A percentile compares a stretch with the other conserved stretches of the same genome.
phyloP scores from a whole-genome alignment of 1,284 basidiomycete genomes.

The Malassezia pachydermatis region DNA sequence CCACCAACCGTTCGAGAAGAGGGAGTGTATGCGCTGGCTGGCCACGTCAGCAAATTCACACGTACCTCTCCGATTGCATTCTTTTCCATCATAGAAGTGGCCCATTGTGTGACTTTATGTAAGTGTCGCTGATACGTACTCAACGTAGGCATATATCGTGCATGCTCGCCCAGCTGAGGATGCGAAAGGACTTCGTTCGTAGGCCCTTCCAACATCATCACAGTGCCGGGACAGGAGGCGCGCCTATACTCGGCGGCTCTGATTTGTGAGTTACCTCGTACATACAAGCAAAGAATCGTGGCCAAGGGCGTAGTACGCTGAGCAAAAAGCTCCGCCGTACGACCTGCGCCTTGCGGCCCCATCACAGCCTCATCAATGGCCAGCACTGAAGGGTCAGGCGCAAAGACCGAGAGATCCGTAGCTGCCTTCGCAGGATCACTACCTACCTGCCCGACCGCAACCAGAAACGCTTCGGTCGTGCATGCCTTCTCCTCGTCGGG shows the following conservation, averaged over 20 bases:
- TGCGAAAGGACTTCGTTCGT: not conserved
- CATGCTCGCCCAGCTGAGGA: conserved; percentile 1
- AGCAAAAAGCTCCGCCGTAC: conserved; percentile 3
- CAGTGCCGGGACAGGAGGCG: not conserved
- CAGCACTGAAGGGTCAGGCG: not conserved
- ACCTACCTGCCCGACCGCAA: not conserved
- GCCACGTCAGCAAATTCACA: too few relatives aligned
- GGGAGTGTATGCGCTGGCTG: too few relatives aligned
- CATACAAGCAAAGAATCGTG: conserved; percentile 1
- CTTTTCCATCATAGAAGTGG: too few relatives aligned
- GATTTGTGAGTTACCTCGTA: not conserved
- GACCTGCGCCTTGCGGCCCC: conserved; percentile 5
- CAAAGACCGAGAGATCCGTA: not conserved
- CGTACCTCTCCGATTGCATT: too few relatives aligned
- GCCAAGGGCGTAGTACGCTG: not conserved
- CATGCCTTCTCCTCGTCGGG: not conserved
- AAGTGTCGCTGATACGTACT: not conserved
- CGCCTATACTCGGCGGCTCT: conserved; percentile 9
- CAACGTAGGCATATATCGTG: not conserved
- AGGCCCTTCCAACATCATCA: not conserved
- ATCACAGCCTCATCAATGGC: not conserved
- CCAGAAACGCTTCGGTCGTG: conserved; percentile 3
- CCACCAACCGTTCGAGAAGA: too few relatives aligned
- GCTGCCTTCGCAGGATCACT: not conserved
- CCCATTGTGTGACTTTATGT: conserved; percentile 2